Evolutionary conservation across 371 early-diverging fungal species (phyloP).

Genomic region (Apophysomyces variabilis): DNA sequence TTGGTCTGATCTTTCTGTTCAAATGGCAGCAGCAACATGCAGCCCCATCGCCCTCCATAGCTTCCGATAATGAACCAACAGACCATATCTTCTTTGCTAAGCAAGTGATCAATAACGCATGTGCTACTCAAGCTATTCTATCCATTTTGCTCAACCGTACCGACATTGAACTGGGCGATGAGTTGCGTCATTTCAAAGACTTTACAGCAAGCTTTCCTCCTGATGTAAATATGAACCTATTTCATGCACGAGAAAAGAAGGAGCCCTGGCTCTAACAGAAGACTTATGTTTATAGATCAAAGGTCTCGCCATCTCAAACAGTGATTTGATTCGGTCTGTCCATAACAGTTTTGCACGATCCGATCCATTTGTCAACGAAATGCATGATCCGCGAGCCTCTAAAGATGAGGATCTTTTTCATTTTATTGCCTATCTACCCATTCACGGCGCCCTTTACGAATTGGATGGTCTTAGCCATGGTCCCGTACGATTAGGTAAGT

Average conservation of each 20-base stretch:
- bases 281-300: conserved; percentile 53
- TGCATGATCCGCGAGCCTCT: conserved; percentile 53
- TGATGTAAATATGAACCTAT: conserved; percentile 55
- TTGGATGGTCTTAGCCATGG: conserved; percentile 84
- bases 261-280: not conserved
- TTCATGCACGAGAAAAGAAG: not conserved
- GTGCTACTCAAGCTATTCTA: conserved; percentile 94
- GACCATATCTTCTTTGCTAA: conserved; percentile 79
- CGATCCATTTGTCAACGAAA: conserved; percentile 78
- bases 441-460: conserved; percentile 81
- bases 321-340: conserved; percentile 77
- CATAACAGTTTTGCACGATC: conserved; percentile 88
- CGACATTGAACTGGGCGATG: conserved; percentile 74
- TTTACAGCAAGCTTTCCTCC: conserved; percentile 82
- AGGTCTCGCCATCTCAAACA: conserved; percentile 84
- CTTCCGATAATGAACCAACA: conserved; percentile 34
- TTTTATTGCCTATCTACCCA: conserved; percentile 86
- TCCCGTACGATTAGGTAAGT: conserved; percentile 67
- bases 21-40: conserved; percentile 81
- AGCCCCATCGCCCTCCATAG: conserved; percentile 28
- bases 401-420: conserved; percentile 87
- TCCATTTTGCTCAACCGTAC: conserved; percentile 81
- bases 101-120: conserved; percentile 84
- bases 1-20: conserved; percentile 92
- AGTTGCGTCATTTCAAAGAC: conserved; percentile 75